Evolutionary conservation across 2,329 filamentous ascomycete species (phyloP).

Genomic region (Fusarium sp.): DNA sequence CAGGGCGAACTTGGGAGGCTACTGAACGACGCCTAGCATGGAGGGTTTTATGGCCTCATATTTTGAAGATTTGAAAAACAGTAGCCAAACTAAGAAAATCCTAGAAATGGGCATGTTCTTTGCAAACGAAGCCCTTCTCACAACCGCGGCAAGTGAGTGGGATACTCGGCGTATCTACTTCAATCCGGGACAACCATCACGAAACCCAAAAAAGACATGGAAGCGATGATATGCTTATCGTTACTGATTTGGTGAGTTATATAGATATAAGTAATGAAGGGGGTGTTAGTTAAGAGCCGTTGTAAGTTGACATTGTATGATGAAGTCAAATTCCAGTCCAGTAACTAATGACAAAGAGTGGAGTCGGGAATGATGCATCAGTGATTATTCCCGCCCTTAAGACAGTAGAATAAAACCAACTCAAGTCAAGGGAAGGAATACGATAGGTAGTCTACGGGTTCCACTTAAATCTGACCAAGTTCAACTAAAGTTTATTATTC

Average conservation of each 20-base stretch:
- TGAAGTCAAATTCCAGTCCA: too few species aligned
- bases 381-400: background rate
- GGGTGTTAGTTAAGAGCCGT: too few species aligned
- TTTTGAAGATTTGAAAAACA: background rate
- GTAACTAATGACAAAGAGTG: background rate
- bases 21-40: background rate
- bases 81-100: fast-evolving
- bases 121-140: constrained; percentile 30
- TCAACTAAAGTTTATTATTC: background rate
- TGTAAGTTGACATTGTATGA: too few species aligned
- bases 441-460: background rate
- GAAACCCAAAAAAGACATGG: constrained; percentile 16
- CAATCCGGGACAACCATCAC: background rate
- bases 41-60: background rate
- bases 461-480: background rate
- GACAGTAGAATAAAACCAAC: background rate
- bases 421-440: background rate
- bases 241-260: background rate
- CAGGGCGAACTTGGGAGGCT: fast-evolving
- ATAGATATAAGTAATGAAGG: too few species aligned
- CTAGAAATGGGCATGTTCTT: constrained; percentile 34
- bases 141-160: background rate
- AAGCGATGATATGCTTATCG: constrained; percentile 5
- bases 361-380: background rate
- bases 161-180: background rate